A percentile compares a stretch with the other conserved stretches of the same genome.
phyloP scores from a whole-genome alignment of 441 rosid genomes.

The Macaranga tanarius region DNA sequence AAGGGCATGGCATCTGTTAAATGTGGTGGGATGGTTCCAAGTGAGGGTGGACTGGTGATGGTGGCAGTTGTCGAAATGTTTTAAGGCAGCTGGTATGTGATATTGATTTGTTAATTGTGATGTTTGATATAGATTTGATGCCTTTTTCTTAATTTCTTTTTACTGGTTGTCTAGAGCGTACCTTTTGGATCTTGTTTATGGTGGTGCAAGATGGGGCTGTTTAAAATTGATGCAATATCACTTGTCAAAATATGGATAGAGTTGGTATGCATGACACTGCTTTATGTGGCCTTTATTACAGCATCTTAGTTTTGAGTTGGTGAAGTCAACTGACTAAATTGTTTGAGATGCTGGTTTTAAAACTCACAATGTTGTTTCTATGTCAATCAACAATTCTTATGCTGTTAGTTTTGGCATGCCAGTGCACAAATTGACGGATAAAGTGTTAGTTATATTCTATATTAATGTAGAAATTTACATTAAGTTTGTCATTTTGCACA shows the following conservation, averaged over 20 bases:
- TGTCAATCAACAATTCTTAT: too few species aligned
- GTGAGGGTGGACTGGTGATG: not conserved
- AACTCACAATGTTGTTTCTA: too few species aligned
- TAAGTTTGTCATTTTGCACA: too few species aligned
- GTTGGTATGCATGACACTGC: not conserved
- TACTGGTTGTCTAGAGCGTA: not conserved
- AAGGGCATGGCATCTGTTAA: too few species aligned
- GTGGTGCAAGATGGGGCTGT: not conserved
- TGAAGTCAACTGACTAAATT: too few species aligned
- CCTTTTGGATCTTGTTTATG: too few species aligned
- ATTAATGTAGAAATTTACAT: too few species aligned
- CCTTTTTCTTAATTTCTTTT: not conserved
- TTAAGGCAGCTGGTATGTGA: not conserved
- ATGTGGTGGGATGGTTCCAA: not conserved
- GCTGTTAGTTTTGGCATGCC: too few species aligned
- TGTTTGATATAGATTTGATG: not conserved
- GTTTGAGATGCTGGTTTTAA: too few species aligned
- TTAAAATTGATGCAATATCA: not conserved
- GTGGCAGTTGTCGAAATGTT: not conserved
- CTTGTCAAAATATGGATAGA: not conserved
- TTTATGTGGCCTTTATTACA: not conserved
- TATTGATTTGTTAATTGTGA: not conserved
- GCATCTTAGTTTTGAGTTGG: too few species aligned
- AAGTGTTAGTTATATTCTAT: too few species aligned
- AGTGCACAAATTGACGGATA: too few species aligned